phyloP scores from a whole-genome alignment of 768 basidiomycete species.

The Brasilioporus rufonigricans region DNA sequence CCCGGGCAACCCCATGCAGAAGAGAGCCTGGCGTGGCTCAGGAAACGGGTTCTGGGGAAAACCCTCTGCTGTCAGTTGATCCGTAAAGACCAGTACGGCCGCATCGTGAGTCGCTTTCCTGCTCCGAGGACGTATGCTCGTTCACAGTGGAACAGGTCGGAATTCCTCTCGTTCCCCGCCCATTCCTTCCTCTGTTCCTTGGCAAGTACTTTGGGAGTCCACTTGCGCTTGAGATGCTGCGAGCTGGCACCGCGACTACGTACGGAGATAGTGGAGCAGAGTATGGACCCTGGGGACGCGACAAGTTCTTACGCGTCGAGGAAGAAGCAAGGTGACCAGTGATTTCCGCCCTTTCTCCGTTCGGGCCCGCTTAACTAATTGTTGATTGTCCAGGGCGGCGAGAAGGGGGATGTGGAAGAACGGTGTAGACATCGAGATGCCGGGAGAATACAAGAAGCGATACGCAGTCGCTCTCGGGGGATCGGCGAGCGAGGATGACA shows the following conservation, averaged over 20 bases:
- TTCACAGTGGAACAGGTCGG: conserved; percentile 52
- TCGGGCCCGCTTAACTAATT: neutral
- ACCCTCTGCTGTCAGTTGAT: conserved; percentile 70
- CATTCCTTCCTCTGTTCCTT: conserved; percentile 50
- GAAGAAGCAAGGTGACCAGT: conserved; percentile 60
- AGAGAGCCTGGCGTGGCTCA: conserved; percentile 79
- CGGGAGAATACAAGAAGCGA: conserved; percentile 78
- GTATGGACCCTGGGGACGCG: conserved; percentile 69
- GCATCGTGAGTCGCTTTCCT: conserved; percentile 62
- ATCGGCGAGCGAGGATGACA: neutral
- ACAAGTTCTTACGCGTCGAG: conserved; percentile 60
- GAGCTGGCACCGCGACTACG: conserved; percentile 69
- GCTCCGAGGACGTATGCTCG: neutral
- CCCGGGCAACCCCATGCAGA: conserved; percentile 68
- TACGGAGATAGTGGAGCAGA: conserved; percentile 81
- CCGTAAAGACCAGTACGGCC: conserved; percentile 78
- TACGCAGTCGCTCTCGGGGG: conserved; percentile 35
- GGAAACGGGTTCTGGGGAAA: conserved; percentile 50
- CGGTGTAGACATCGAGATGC: conserved; percentile 57
- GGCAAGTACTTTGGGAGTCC: conserved; percentile 39
- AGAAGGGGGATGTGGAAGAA: conserved; percentile 75
- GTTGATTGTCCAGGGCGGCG: conserved; percentile 41
- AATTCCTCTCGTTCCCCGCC: conserved; percentile 51
- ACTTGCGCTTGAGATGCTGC: conserved; percentile 72
- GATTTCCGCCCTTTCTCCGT: neutral